Evolutionary conservation across 331 rosid genomes (phyloP).

Genomic region (Malus hybrid): DNA sequence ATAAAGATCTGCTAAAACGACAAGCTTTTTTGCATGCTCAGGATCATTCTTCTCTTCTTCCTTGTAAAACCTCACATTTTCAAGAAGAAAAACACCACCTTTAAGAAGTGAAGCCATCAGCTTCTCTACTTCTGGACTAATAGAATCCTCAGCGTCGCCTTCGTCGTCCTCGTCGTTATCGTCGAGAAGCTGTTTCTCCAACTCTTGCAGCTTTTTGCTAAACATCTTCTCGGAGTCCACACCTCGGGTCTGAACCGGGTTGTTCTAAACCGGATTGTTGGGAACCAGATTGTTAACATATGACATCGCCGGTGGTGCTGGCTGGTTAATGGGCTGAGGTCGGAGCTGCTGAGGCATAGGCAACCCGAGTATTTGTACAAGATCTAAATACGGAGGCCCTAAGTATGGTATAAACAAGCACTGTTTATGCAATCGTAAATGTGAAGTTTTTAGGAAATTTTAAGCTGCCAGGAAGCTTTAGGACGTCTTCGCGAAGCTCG

Average conservation of each 20-base stretch:
- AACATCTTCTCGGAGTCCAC: constrained; percentile 43
- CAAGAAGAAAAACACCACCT: constrained; percentile 91
- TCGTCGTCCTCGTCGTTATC: constrained; percentile 34
- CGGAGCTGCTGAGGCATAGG: constrained; percentile 54
- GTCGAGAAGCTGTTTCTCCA: constrained; percentile 69
- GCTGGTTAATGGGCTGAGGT: constrained; percentile 22
- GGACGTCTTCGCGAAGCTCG: too few species aligned
- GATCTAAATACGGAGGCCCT: too few species aligned
- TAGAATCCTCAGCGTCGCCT: constrained; percentile 60
- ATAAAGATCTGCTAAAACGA: constrained; percentile 76
- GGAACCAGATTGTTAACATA: background rate
- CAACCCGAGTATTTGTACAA: background rate
- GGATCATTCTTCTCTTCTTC: constrained; percentile 98
- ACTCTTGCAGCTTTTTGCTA: constrained; percentile 44
- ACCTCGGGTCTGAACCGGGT: background rate
- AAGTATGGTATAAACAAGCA: too few species aligned
- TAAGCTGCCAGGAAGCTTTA: too few species aligned
- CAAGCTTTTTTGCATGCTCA: constrained; percentile 89
- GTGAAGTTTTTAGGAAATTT: too few species aligned
- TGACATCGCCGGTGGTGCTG: background rate
- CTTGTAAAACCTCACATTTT: constrained; percentile 94
- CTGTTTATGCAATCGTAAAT: too few species aligned
- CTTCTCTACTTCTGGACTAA: constrained; percentile 94
- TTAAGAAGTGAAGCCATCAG: constrained; percentile 75
- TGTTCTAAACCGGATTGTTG: constrained; percentile 10